Conservation (phyloP, 2,329 filamentous ascomycete genomes). For the Cordyceps fumosorosea region DNA sequence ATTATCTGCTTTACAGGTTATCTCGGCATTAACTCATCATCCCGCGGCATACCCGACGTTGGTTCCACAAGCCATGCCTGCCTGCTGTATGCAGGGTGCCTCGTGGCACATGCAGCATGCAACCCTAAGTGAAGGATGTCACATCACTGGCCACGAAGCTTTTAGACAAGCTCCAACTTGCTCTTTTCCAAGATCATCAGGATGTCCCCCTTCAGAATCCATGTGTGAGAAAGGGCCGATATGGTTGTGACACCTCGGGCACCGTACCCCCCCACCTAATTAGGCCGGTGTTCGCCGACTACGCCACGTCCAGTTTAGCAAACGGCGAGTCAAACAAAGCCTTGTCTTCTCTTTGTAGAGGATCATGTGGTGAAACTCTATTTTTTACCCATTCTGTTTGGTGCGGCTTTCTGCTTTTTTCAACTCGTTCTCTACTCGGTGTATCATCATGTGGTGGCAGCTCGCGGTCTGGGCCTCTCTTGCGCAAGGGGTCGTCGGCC, state of each 20-base stretch:
- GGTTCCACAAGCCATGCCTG: not conserved
- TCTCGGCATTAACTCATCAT: not conserved
- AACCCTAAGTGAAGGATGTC: not conserved
- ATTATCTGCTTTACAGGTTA: not conserved
- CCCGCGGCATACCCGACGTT: not conserved
- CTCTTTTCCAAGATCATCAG: not conserved
- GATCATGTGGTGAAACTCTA: too few species aligned
- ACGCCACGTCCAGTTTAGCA: not conserved
- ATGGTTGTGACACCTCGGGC: not conserved
- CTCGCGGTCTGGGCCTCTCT: not conserved
- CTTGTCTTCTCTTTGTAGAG: too few species aligned
- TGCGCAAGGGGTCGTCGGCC: not conserved
- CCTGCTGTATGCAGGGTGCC: not conserved
- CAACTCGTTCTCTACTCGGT: not conserved
- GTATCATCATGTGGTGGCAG: not conserved
- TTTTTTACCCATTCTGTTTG: too few species aligned
- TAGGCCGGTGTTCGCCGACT: not conserved
- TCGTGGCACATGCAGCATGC: not conserved
- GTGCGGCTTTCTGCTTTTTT: not conserved
- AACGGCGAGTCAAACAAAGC: too few species aligned
- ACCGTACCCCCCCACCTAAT: not conserved
- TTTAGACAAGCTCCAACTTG: not conserved
- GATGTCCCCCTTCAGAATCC: not conserved
- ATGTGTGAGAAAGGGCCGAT: not conserved
- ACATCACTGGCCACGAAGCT: not conserved